Base-by-base conservation (phyloP, 2,329 filamentous ascomycete species). In the Dactylellina parvicollis region DNA sequence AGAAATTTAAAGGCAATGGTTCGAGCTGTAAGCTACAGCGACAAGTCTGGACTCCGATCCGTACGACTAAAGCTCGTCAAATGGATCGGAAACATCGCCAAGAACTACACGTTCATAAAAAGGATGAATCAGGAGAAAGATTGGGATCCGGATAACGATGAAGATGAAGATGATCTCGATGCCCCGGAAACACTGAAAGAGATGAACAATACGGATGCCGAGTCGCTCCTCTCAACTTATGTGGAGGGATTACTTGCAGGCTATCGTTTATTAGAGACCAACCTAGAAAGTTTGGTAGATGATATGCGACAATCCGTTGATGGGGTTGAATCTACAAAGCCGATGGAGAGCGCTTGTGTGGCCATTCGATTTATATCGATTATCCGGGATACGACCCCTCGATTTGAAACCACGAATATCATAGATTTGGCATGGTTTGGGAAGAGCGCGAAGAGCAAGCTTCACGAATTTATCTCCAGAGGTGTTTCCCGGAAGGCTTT, bases 141-240 rank as follows among this genome's bases (percentile, higher is more conserved):
- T 42, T 73, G 69, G 69, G 69, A 73, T 14, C 69, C 69, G 24
- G 60, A 73, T 10, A 73, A 73, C n/a, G 69, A 73, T 18, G 69
- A 73, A 12, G 60, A 73, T 9, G 67, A 65, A 5, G 69, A 73
- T 26, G 69, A 54, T 4, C 5, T 73, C 14, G 69, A 73, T 22
- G 54, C 59, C 10, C 69, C 60, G 18, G 69, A 73, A n/a, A 73
- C 36, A 14, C 20, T 73, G 16, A 73, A 73, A 30, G 69, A 73
- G 5, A 73, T 73, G 69, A 73, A 73, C 18, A 36, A 66, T 8
- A 44, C 55, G 0, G 69, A 73, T 22, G 47, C 69, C 3, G 22
- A 73, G 30, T 30, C 69, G 12, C 22, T 73, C n/a, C 60, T 73
- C 1, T 73, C 60, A 12, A 73, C 44, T 16, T 73, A 73, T 34